Evolutionary conservation across 2,329 filamentous ascomycete genomes (phyloP).

Genomic region (Diaporthe helianthi): DNA sequence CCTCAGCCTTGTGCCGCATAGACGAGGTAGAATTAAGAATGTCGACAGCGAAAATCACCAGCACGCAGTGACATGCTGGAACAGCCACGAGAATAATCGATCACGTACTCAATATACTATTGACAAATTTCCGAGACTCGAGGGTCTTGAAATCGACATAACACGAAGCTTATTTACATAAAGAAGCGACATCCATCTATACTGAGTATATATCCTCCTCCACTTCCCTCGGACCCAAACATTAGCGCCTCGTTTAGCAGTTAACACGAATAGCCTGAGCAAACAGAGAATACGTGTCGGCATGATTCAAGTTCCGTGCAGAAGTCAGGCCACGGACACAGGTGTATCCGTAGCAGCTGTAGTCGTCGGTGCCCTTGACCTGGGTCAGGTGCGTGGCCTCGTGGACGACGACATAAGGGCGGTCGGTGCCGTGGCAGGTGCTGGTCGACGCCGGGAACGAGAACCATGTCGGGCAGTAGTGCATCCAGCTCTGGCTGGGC

Average conservation of each 20-base stretch:
- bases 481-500: constrained; percentile 60
- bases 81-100: too few species aligned
- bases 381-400: constrained; percentile 68
- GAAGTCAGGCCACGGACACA: constrained; percentile 58
- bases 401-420: constrained; percentile 70
- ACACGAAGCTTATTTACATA: neutral
- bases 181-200: neutral
- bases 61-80: too few species aligned
- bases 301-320: constrained; percentile 63
- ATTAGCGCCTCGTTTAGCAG: neutral
- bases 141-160: too few species aligned
- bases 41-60: too few species aligned
- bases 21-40: too few species aligned
- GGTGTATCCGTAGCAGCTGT: constrained; percentile 57
- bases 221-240: too few species aligned
- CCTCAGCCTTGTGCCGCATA: too few species aligned
- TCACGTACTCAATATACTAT: too few species aligned
- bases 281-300: constrained; percentile 62
- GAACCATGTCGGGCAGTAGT: constrained; percentile 70
- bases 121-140: too few species aligned
- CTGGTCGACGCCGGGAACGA: constrained; percentile 55
- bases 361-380: constrained; percentile 65
- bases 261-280: constrained; percentile 35
- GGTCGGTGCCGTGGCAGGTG: constrained; percentile 69
- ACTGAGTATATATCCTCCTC: neutral